phyloP scores from a whole-genome alignment of 306 rosid species.

The Nissolia schottii region DNA sequence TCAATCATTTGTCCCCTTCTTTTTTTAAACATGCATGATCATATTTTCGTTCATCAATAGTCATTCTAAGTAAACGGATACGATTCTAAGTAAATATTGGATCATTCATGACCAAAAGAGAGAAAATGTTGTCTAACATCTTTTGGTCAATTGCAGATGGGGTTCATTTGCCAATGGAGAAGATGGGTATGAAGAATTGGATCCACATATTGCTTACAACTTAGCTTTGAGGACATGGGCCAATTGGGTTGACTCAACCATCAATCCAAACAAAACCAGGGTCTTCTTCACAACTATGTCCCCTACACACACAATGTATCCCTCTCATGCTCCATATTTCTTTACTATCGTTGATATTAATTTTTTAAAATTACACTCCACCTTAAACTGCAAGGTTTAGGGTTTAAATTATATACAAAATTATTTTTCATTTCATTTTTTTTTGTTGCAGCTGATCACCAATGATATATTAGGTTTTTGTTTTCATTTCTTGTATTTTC shows the following conservation, averaged over 20 bases:
- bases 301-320: slow-evolving; percentile 71
- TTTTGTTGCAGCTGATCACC: no score
- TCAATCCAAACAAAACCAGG: slow-evolving; percentile 62
- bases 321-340: neutral
- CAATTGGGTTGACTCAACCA: slow-evolving; percentile 75
- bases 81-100: no score
- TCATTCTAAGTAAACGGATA: no score
- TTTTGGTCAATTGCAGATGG: slow-evolving; percentile 46
- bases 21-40: no score
- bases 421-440: no score
- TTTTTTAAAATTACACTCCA: no score
- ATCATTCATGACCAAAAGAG: neutral
- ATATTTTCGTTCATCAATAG: neutral
- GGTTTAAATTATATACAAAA: no score
- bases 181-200: slow-evolving; percentile 75
- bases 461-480: no score
- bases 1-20: no score
- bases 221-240: slow-evolving; percentile 81
- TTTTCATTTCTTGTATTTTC: no score
- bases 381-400: no score
- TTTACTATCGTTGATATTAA: no score
- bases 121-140: neutral
- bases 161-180: slow-evolving; percentile 79
- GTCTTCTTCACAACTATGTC: slow-evolving; percentile 86
- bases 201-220: slow-evolving; percentile 57